Base-by-base conservation (phyloP, 192 early-diverging fungal species). In the Pilobolus umbonatus region DNA sequence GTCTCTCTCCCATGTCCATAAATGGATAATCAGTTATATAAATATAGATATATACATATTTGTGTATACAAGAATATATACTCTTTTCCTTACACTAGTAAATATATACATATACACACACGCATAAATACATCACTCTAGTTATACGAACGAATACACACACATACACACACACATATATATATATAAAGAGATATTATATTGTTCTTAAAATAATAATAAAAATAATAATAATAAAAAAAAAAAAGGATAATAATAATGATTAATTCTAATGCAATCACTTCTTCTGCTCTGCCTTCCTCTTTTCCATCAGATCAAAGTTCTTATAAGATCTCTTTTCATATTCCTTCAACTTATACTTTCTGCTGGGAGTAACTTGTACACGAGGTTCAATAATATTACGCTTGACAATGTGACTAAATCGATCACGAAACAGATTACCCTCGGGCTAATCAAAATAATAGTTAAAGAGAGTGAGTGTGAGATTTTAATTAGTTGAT, bases 401-500 rank as follows among this genome's bases (percentile, higher is more conserved):
- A 40, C 80, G 72, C 54, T 81, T 57, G 46, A 77, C 69, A 55
- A 79, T 63, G 46, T 77, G 78, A 61, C 61, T 57, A 63, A 79
- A 79, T 31, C 80, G 69, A 51, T 83, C 81, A 55, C 62, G 72
- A 53, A 84, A 73, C 15, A 83, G 42, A 35, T 74, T 84, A 17
- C 83, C 83, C 64, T 85, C 83, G 15, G 83, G 83, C 72, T 84
- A 74, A n/a, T n/a, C n/a, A 77, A 55, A 24, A 52, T 39, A 36
- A 22, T n/a, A n/a, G n/a, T n/a, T n/a, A 14, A 3, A 38, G 32
- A 22, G 22, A 24, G 26, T 0, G 7, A 3, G 38, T 34, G 12
- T 15, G 52, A 54, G 12, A 32, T 11, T 28, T 24, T 25, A 17
- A 55, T 50, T 36, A 57, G 3, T 17, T 28, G 17, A 22, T 12